Evolutionary conservation across 1,139 yeast species (phyloP).

Genomic region (Hyphopichia burtonii): DNA sequence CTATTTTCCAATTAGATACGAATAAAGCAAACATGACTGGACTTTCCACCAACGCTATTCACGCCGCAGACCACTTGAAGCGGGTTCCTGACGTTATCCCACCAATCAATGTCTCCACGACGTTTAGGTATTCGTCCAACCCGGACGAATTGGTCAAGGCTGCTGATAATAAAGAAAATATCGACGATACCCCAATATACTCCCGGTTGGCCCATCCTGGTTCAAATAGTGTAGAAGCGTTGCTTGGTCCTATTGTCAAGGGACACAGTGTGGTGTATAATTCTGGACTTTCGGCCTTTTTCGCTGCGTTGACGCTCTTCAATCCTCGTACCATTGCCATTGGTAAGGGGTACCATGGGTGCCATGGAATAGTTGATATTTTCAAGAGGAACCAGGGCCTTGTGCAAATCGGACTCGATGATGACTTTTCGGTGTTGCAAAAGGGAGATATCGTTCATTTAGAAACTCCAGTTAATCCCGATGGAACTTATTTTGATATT

Average conservation of each 20-base stretch:
- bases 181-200: conserved; percentile 33
- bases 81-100: conserved; percentile 63
- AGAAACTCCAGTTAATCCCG: conserved; percentile 89
- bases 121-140: conserved; percentile 62
- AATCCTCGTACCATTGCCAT: conserved; percentile 76
- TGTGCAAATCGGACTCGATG: conserved; percentile 50
- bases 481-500: conserved; percentile 68
- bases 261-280: conserved; percentile 62
- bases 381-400: conserved; percentile 61
- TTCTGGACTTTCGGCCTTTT: conserved; percentile 80
- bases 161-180: conserved; percentile 22
- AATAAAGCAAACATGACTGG: conserved; percentile 44
- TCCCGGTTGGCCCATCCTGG: conserved; percentile 78
- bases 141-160: conserved; percentile 52
- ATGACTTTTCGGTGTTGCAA: conserved; percentile 47
- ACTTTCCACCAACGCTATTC: conserved; percentile 54
- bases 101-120: conserved; percentile 81
- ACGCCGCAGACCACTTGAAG: conserved; percentile 55
- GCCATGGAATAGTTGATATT: conserved; percentile 65
- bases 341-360: conserved; percentile 85
- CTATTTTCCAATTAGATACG: no score
- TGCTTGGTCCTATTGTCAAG: conserved; percentile 57
- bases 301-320: conserved; percentile 66
- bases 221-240: conserved; percentile 62
- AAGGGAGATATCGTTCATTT: conserved; percentile 78